Conservation (phyloP, 2,329 filamentous ascomycete species). For the Aspergillus brunneoviolaceus region DNA sequence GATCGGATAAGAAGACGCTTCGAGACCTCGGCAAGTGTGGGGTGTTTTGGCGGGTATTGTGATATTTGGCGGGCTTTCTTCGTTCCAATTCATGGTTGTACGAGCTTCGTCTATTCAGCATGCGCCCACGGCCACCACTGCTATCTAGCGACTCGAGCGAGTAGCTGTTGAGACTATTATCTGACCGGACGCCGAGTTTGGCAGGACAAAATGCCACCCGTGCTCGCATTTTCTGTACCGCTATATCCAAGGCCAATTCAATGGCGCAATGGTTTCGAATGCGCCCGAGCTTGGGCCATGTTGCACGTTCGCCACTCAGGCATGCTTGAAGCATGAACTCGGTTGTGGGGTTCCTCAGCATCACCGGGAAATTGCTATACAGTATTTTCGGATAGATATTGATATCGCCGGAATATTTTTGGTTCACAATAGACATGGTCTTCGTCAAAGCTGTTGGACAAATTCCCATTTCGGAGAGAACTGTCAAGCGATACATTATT, state of each 20-base stretch:
- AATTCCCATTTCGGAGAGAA: conserved; percentile 75
- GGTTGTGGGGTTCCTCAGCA: conserved; percentile 78
- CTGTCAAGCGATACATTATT: conserved; percentile 74
- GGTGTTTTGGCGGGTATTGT: conserved; percentile 10
- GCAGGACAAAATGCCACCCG: conserved; percentile 37
- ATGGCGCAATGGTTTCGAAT: conserved; percentile 86
- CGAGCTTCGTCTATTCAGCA: conserved; percentile 30
- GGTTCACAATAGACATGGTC: conserved; percentile 75
- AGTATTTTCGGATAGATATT: conserved; percentile 83
- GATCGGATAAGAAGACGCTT: conserved; percentile 21
- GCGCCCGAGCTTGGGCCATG: conserved; percentile 85
- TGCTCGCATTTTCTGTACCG: conserved; percentile 42
- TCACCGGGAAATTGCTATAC: conserved; percentile 69
- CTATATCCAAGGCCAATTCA: conserved; percentile 68
- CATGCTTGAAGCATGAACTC: conserved; percentile 84
- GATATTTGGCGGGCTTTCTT: conserved; percentile 9
- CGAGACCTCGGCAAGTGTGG: conserved; percentile 19
- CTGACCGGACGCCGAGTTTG: conserved; percentile 23
- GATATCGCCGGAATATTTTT: conserved; percentile 92
- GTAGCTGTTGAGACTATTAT: conserved; percentile 15
- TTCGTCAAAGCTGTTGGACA: conserved; percentile 79
- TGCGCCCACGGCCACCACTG: conserved; percentile 21
- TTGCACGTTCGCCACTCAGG: conserved; percentile 76
- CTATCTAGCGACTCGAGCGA: conserved; percentile 25
- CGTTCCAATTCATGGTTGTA: conserved; percentile 32